These are phyloP conservation scores for Stramenopiles sp. DNA, from an alignment of 352 stramenopile species.

Conservation along the genomic window DNA sequence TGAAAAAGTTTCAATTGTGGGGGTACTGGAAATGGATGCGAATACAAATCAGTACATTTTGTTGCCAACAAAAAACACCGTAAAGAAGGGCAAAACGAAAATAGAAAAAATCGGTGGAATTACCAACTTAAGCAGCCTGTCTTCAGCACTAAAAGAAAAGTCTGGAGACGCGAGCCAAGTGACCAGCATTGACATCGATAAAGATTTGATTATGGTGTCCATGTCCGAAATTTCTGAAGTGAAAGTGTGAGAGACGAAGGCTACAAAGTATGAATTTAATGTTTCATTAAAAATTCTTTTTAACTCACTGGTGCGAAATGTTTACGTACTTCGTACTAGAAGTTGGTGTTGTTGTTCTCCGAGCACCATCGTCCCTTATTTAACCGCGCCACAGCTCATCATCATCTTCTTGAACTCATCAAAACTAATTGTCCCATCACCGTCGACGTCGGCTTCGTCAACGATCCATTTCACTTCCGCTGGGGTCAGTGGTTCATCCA, in stretches of 20 bases:
- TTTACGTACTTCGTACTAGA: no score
- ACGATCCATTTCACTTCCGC: not conserved
- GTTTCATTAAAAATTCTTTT: no score
- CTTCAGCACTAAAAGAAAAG: not conserved
- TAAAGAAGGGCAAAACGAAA: not conserved
- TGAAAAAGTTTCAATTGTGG: not conserved
- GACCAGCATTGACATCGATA: no score
- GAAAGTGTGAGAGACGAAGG: no score
- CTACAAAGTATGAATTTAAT: no score
- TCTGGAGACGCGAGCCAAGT: no score
- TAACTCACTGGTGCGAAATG: no score
- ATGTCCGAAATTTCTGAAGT: no score
- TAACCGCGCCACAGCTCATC: conserved; percentile 12
- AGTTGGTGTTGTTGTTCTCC: no score
- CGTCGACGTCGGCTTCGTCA: conserved; percentile 61
- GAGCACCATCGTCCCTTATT: no score
- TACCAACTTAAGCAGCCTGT: not conserved
- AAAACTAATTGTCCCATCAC: conserved; percentile 85
- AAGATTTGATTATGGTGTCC: not conserved
- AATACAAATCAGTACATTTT: conserved; percentile 3
- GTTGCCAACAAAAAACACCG: not conserved
- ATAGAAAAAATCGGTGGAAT: not conserved
- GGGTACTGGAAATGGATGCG: not conserved
- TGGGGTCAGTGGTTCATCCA: not conserved
- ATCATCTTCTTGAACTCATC: conserved; percentile 30